phyloP scores from a whole-genome alignment of 441 rosid species.

The Euphorbia corollata region DNA sequence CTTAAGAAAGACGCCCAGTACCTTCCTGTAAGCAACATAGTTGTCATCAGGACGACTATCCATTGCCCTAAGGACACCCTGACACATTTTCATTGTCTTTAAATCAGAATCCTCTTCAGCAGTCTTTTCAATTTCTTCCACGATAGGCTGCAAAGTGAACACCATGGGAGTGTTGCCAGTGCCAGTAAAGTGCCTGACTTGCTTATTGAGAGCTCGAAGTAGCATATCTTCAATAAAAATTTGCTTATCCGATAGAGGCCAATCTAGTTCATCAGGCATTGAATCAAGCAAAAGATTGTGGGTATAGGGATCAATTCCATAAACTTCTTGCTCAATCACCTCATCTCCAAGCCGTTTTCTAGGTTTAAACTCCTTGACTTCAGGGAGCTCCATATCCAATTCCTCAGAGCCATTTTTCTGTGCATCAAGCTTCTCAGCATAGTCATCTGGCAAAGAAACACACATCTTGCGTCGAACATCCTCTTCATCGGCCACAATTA shows the following conservation, averaged over 20 bases:
- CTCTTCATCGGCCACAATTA: constrained; percentile 84
- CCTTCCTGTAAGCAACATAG: constrained; percentile 98
- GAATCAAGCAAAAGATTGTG: constrained; percentile 97
- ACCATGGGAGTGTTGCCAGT: constrained; percentile 89
- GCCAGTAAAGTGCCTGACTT: constrained; percentile 83
- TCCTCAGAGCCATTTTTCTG: constrained; percentile 89
- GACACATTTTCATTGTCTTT: constrained; percentile 63
- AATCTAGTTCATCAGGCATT: constrained; percentile 86
- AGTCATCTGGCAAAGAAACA: constrained; percentile 94
- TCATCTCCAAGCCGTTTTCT: constrained; percentile 84
- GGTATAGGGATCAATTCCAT: constrained; percentile 98
- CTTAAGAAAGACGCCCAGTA: constrained; percentile 22
- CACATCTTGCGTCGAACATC: constrained; percentile 84
- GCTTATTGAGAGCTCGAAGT: constrained; percentile 74
- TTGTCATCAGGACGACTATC: constrained; percentile 86
- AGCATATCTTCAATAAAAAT: constrained; percentile 80
- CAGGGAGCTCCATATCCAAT: constrained; percentile 99
- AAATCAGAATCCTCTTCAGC: constrained; percentile 67
- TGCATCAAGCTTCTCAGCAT: constrained; percentile 84
- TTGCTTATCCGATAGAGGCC: constrained; percentile 75
- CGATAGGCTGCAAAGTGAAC: constrained; percentile 66
- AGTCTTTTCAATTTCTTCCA: constrained; percentile 72
- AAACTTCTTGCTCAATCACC: constrained; percentile 97
- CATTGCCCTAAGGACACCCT: constrained; percentile 73
- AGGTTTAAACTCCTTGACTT: constrained; percentile 92